Conservation (phyloP, 768 basidiomycete genomes). For the Trametes coccinea region DNA sequence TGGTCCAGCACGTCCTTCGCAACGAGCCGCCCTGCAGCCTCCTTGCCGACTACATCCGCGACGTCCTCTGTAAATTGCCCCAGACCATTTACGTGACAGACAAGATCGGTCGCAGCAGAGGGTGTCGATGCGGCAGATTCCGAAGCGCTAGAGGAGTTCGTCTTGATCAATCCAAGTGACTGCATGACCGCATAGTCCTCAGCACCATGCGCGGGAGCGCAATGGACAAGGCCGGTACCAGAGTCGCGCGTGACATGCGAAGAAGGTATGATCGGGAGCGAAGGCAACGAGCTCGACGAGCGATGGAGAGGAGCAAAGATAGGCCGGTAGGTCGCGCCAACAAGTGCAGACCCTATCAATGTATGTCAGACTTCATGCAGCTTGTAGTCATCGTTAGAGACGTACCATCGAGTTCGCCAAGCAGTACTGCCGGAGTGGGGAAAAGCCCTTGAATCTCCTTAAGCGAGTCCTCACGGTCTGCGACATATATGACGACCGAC, state of each 20-base stretch:
- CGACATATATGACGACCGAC: conserved; percentile 48
- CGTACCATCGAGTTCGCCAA: conserved; percentile 44
- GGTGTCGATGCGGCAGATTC: conserved; percentile 1
- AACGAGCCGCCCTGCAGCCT: conserved; percentile 45
- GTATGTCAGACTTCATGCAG: not conserved
- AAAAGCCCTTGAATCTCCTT: conserved; percentile 5
- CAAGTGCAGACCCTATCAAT: conserved; percentile 48
- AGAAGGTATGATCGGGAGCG: conserved; percentile 57
- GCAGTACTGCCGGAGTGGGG: not conserved
- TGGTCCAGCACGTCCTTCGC: conserved; percentile 74
- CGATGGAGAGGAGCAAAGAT: conserved; percentile 45
- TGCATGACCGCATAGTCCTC: conserved; percentile 88
- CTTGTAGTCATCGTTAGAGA: not conserved
- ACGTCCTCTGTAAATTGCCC: conserved; percentile 71
- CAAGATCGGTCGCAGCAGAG: conserved; percentile 41
- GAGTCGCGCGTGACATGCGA: conserved; percentile 80
- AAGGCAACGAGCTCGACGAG: conserved; percentile 28
- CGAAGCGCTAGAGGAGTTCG: conserved; percentile 4
- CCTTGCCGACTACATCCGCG: conserved; percentile 55
- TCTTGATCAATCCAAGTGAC: conserved; percentile 47
- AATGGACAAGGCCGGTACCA: conserved; percentile 96
- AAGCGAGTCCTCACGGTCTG: conserved; percentile 47
- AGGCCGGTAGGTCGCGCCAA: conserved; percentile 58
- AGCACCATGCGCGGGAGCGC: conserved; percentile 90
- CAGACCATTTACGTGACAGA: conserved; percentile 81